Base-by-base conservation (phyloP, 306 rosid species). In the Lupinus albus region DNA sequence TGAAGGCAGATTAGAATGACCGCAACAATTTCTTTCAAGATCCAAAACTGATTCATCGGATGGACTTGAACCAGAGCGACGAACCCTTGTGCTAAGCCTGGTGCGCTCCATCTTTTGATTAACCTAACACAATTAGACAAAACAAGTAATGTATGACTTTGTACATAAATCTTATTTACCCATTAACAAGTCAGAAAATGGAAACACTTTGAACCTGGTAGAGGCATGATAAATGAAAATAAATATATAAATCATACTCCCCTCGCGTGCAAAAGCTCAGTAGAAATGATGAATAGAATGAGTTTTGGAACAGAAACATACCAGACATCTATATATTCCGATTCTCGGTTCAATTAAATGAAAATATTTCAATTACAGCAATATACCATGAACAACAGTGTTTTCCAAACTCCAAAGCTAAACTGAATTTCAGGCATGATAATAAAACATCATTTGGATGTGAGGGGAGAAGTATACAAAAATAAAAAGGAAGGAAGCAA, bases 41-140 rank as follows among this genome's bases (percentile, higher is more conserved):
- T 93, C 96, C 77, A 93, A 79, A 74, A 90, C 89, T 64, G 99
- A 93, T 83, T 93, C 99, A 57, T 93, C 96, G 6, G 99, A 93
- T 42, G 88, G 99, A 41, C 88, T 86, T 62, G 96, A 88, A 74
- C 89, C 96, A 18, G 95, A 84, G 74, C 80, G 81, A 46, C 92
- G 91, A 50, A 57, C 70, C 84, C 88, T 89, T 78, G 64, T 75
- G 79, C 70, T 83, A 60, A 73, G 77, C 71, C 97, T 93, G 60
- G 75, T 20, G 61, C 83, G 87, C 35, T 93, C 96, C 97, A 90
- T 88, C 70, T 45, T 79, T 71, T 8, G 35, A 52, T 75, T 72
- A 63, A 63, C 83, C 92, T 84, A 70, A 65, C 51, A 67, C 21
- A 45, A 56, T 50, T 48, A 14, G 70, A 64, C 53, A 59, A 77